Evolutionary conservation across 164 flowering plant species (phyloP), one percentile per base, ranked within the genome.

Genomic region (Pachysandra terminalis): DNA sequence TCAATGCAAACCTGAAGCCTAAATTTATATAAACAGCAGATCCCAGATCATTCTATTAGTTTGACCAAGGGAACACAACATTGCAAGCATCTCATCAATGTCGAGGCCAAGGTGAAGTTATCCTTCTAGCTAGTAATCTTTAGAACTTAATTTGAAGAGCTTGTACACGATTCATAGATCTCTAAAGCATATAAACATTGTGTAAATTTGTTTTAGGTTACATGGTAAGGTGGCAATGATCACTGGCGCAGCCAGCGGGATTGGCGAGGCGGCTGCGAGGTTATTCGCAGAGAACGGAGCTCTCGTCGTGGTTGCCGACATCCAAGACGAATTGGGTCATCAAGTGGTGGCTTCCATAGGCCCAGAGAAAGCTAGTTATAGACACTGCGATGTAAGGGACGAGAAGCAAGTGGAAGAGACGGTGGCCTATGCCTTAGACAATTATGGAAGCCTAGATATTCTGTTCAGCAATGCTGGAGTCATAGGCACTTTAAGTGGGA

Each of bases 381-480:
- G 3, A 0, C 79, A 72, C 22, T 80, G 83, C 60, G 76, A 80
- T 49, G 81, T 80, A 5, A 70, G 45, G n/a, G 68, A 77, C 19
- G 83, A 80, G 52, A 25, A 67, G 24, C 73, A 78, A 28, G 75
- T 80, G 0, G 65, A 64, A 9, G 73, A 66, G 2, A 35, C 68
- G 3, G 69, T 78, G 27, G 54, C 26, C 17, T 56, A 16, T 15
- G 26, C 81, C 0, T 1, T 80, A 0, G 56, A 64, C 1, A 73
- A 53, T n/a, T 73, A 67, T 24, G 83, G 81, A 0, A 7, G 22
- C 8, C 65, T 80, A 4, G 75, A 80, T 41, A 56, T 80, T 28
- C 16, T 78, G 70, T 75, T 56, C 62, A 80, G 74, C 75, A 78
- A 78, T 65, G 81, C 83, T 0, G 83, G 77, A 0, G n/a, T 80